Conservation (phyloP, 208 protist genomes). For the Vickermania spadyakhi region DNA sequence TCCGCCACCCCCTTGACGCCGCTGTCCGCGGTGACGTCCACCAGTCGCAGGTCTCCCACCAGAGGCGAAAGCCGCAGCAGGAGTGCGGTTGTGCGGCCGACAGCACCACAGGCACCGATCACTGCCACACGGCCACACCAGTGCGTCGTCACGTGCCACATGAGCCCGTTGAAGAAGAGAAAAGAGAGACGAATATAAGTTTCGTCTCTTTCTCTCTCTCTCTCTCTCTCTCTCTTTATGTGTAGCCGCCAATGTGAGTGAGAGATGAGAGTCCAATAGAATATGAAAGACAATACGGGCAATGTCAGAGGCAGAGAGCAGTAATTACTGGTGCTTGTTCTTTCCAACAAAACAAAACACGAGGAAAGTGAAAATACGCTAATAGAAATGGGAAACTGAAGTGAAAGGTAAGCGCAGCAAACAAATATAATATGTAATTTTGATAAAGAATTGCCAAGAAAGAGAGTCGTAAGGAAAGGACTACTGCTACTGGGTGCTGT, state of each 20-base stretch:
- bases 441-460: no score
- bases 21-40: not conserved
- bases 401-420: not conserved
- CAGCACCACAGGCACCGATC: conserved; percentile 57
- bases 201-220: not conserved
- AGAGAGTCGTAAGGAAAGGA: no score
- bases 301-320: not conserved
- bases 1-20: conserved; percentile 16
- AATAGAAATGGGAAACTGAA: not conserved
- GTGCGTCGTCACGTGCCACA: not conserved
- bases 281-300: not conserved
- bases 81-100: conserved; percentile 39
- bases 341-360: not conserved
- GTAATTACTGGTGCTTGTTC: not conserved
- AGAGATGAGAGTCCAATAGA: not conserved
- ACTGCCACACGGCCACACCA: conserved; percentile 22
- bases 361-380: not conserved
- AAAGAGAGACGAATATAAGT: not conserved
- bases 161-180: not conserved
- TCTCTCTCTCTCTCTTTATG: not conserved
- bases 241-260: not conserved
- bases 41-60: not conserved
- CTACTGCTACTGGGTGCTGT: no score
- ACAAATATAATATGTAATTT: no score
- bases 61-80: not conserved